These are phyloP conservation scores for Iris pallida DNA, from an alignment of 116 monocot genomes.

Conservation along the genomic window DNA sequence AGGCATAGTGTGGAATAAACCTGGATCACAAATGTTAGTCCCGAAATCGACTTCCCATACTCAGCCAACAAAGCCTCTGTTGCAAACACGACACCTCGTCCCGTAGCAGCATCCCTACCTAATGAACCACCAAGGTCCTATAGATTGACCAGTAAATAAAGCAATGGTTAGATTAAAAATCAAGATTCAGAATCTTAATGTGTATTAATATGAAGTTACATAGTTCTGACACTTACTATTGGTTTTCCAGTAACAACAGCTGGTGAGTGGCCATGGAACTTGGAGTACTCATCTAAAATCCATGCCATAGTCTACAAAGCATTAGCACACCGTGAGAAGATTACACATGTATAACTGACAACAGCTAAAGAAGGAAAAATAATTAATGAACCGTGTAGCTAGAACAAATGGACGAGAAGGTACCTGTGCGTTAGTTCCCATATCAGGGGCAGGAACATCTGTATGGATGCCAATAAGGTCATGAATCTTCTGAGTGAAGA, in stretches of 20 bases:
- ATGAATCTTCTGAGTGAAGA: slow-evolving; percentile 94
- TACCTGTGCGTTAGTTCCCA: slow-evolving; percentile 97
- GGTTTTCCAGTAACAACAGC: slow-evolving; percentile 85
- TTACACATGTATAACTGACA: background rate
- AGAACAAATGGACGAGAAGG: background rate
- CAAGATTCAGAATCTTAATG: background rate
- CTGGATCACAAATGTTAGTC: slow-evolving; percentile 76
- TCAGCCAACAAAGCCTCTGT: slow-evolving; percentile 74
- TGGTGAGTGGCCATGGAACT: slow-evolving; percentile 93
- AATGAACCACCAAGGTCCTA: slow-evolving; percentile 96
- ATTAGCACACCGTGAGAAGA: background rate
- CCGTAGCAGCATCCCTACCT: slow-evolving; percentile 92
- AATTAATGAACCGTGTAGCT: background rate
- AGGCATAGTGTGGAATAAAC: slow-evolving; percentile 8
- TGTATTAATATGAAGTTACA: background rate
- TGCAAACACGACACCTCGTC: slow-evolving; percentile 76
- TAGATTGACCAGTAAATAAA: slow-evolving; percentile 6
- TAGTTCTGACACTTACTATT: slow-evolving; percentile 37
- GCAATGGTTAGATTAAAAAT: background rate
- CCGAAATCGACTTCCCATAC: slow-evolving; percentile 64
- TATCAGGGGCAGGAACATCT: slow-evolving; percentile 91
- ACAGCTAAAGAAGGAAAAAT: background rate
- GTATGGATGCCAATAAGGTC: slow-evolving; percentile 77
- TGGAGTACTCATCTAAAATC: slow-evolving; percentile 95
- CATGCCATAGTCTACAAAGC: slow-evolving; percentile 83